Base-by-base conservation (phyloP, 331 rosid species). In the Malus hybrid region DNA sequence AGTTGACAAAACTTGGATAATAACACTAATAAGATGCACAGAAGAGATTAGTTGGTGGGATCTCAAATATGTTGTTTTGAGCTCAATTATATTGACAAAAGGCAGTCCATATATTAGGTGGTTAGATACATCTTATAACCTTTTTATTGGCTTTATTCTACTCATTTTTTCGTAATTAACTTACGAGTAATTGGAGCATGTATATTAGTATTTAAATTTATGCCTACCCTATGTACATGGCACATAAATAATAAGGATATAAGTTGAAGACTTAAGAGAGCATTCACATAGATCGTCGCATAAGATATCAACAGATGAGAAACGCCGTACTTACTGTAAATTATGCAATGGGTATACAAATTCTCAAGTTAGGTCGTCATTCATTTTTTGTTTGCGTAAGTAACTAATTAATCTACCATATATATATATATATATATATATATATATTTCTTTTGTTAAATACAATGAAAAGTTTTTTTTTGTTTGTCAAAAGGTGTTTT, bases 11-110 rank as follows among this genome's bases (percentile, higher is more conserved):
- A 73, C 39, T 24, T 26, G 55, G 58, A 73, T 15, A 11, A 39
- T 42, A 42, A 63, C 77, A 34, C 63, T 46, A 74, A 68, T 71
- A 53, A 78, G 7, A 74, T 52, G 66, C 46, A 13, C 57, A 19
- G 33, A 65, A 81, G 30, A 66, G 50, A 74, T 55, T 4, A 80
- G 81, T 78, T 60, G 84, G 82, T 87, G 84, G 78, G 80, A 82
- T 80, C 87, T 75, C 66, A 79, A 60, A 71, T 79, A 81, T 78
- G 55, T 68, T 72, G 74, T 78, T 69, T 79, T 58, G 26, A 77
- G 74, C 78, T 20, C 72, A 62, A 82, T 53, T 62, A 48, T 76
- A 71, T 63, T 50, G 65, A 5, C 77, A 78, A 63, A 70, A 74
- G 26, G 18, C 19, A 78, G 55, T 53, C 56, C 73, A 62, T 68